phyloP scores from a whole-genome alignment of 805 yeast genomes.

The Starmera dryadoides region DNA sequence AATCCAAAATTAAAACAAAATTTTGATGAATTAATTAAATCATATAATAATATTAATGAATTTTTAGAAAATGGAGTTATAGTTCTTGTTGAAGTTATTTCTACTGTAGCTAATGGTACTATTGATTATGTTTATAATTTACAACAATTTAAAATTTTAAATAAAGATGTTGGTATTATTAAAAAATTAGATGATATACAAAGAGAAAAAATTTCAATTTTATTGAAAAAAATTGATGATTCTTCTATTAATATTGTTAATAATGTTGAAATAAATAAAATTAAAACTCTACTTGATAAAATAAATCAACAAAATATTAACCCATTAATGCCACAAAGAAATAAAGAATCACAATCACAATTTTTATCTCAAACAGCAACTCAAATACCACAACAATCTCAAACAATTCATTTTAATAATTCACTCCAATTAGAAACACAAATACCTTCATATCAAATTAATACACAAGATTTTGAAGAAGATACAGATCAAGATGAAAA shows the following conservation, averaged over 20 bases:
- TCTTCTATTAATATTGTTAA: too few relatives aligned
- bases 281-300: too few relatives aligned
- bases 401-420: neutral
- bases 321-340: neutral
- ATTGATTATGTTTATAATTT: neutral
- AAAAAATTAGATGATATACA: neutral
- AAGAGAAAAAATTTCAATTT: neutral
- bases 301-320: too few relatives aligned
- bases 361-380: neutral
- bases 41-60: neutral
- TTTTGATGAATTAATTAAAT: neutral
- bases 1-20: neutral
- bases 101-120: constrained; percentile 2
- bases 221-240: neutral
- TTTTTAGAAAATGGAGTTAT: neutral
- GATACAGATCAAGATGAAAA: neutral
- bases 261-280: too few relatives aligned
- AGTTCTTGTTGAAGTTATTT: neutral
- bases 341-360: neutral
- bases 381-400: neutral
- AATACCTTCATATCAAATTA: too few relatives aligned
- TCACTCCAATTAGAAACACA: neutral
- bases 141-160: constrained; percentile 1
- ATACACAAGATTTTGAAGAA: neutral
- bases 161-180: neutral